Evolutionary conservation across 2,329 filamentous ascomycete genomes (phyloP).

Genomic region (Colletotrichum plurivorum): DNA sequence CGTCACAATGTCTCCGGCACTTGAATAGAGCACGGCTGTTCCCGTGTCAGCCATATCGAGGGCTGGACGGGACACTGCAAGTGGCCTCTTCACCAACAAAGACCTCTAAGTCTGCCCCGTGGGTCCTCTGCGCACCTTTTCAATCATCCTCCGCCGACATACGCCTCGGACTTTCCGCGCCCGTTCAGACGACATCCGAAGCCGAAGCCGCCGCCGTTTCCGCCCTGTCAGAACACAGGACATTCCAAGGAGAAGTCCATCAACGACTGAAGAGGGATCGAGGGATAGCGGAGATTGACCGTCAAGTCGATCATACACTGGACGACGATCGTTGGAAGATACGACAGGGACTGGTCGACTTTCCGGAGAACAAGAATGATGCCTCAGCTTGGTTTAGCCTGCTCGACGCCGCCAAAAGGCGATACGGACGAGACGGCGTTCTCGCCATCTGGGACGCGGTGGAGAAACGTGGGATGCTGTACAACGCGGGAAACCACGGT

Average conservation of each 20-base stretch:
- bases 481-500: conserved; percentile 43
- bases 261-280: too few species aligned
- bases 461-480: conserved; percentile 43
- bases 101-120: not conserved
- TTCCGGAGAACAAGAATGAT: conserved; percentile 36
- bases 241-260: not conserved
- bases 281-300: too few species aligned
- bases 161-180: not conserved
- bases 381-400: conserved; percentile 42
- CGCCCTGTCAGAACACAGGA: not conserved
- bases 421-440: conserved; percentile 44
- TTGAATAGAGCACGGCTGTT: conserved; percentile 44
- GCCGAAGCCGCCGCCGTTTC: not conserved
- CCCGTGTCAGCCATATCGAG: conserved; percentile 29
- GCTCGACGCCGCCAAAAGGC: conserved; percentile 41
- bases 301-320: not conserved
- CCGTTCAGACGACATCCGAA: not conserved
- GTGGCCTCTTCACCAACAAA: conserved; percentile 3
- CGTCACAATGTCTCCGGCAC: conserved; percentile 41
- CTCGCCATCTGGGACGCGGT: conserved; percentile 47
- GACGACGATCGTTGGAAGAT: not conserved
- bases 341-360: conserved; percentile 4
- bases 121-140: too few species aligned
- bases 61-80: conserved; percentile 21
- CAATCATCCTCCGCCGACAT: not conserved